Percentiles rank a stretch among this genome's conserved stretches.
Evolutionary conservation across 495 filamentous ascomycete species (phyloP).

Genomic region (Neurospora sp.): DNA sequence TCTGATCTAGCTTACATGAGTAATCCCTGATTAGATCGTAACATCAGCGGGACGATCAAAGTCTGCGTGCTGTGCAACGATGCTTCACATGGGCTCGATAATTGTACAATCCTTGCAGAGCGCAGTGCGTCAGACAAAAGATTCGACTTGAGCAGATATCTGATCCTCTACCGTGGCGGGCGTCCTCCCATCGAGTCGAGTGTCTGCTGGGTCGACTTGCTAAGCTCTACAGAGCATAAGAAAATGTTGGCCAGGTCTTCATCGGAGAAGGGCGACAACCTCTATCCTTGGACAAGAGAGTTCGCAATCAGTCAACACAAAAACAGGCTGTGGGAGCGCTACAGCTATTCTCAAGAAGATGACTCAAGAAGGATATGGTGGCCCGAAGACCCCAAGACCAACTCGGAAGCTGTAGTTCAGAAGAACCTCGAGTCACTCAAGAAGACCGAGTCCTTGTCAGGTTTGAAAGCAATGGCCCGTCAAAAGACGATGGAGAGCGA

Average conservation of each 20-base stretch:
- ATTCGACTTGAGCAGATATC: not conserved
- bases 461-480: not conserved
- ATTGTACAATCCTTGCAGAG: not conserved
- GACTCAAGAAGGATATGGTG: not conserved
- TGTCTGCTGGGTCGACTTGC: not conserved
- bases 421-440: not conserved
- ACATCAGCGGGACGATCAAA: not conserved
- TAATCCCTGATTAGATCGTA: too few relatives aligned
- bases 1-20: too few relatives aligned
- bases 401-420: not conserved
- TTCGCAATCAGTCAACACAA: not conserved
- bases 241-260: not conserved
- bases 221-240: not conserved
- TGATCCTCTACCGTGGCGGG: not conserved
- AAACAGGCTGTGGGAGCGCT: not conserved
- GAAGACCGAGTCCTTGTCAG: not conserved
- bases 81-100: not conserved
- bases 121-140: not conserved
- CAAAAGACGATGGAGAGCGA: not conserved
- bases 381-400: not conserved
- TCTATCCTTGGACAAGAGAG: not conserved
- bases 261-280: not conserved
- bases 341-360: not conserved
- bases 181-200: not conserved
- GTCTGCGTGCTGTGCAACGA: not conserved